Conservation (phyloP, 1,284 basidiomycete species). For the Sporisorium scitamineum region DNA sequence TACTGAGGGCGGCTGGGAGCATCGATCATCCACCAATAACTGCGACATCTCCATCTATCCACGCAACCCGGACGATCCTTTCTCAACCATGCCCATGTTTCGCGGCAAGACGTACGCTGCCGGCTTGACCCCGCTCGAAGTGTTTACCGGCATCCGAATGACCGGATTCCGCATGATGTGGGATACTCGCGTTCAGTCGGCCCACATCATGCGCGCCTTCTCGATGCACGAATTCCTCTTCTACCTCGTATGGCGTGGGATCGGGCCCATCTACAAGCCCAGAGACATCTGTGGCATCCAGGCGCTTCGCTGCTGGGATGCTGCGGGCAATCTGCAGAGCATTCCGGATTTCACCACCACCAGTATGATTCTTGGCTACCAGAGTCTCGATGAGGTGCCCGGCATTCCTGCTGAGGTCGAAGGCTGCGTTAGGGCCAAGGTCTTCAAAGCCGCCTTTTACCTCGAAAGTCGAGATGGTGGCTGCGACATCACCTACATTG, state of each 20-base stretch:
- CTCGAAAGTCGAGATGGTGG: constrained; percentile 45
- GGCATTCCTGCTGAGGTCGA: constrained; percentile 42
- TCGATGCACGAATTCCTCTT: constrained; percentile 54
- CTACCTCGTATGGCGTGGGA: constrained; percentile 56
- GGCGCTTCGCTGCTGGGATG: constrained; percentile 42
- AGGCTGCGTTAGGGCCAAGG: constrained; percentile 48
- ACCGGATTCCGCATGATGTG: constrained; percentile 55
- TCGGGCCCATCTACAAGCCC: constrained; percentile 55
- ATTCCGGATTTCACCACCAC: constrained; percentile 40
- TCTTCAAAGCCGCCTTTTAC: constrained; percentile 50
- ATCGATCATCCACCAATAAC: constrained; percentile 22
- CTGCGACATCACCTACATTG: constrained; percentile 54
- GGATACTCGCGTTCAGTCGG: constrained; percentile 55
- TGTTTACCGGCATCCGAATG: constrained; percentile 53
- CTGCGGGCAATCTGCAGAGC: constrained; percentile 31
- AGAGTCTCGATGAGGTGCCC: constrained; percentile 34
- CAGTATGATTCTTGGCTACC: constrained; percentile 46
- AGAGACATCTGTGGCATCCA: constrained; percentile 54
- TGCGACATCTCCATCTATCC: constrained; percentile 36
- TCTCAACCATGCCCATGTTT: constrained; percentile 47
- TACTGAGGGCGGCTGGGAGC: constrained; percentile 43
- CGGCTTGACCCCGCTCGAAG: constrained; percentile 47
- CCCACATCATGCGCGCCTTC: constrained; percentile 49
- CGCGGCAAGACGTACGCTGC: constrained; percentile 40
- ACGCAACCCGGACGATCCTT: constrained; percentile 31